Conservation (phyloP, 2,329 filamentous ascomycete species). For the Whalleya microplaca region DNA sequence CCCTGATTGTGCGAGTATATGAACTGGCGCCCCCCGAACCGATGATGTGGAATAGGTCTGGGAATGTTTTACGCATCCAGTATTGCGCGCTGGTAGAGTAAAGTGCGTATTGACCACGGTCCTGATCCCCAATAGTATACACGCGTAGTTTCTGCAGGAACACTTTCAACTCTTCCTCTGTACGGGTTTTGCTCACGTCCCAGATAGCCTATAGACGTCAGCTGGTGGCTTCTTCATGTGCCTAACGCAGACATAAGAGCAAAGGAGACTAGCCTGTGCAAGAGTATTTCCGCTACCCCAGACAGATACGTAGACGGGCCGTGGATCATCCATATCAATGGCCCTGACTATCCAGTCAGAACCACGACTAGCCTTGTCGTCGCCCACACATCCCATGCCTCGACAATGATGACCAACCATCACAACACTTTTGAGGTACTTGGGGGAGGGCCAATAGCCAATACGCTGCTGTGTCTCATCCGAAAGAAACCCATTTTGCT, state of each 20-base stretch:
- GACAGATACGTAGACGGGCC: background rate
- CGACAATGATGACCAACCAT: background rate
- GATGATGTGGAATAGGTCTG: background rate
- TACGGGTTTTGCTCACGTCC: background rate
- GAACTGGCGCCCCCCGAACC: background rate
- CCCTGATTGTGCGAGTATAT: background rate
- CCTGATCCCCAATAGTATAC: too few relatives aligned
- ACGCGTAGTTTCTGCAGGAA: too few relatives aligned
- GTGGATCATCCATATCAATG: background rate
- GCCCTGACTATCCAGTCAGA: background rate
- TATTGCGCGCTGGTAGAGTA: background rate
- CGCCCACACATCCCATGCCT: background rate
- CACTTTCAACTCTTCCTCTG: background rate
- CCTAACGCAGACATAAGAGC: too few relatives aligned
- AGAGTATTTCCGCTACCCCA: slow-evolving; percentile 2
- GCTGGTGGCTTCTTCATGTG: too few relatives aligned
- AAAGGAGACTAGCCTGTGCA: background rate
- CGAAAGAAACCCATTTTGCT: background rate
- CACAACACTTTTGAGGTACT: background rate
- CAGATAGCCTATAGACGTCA: background rate
- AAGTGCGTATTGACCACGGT: too few relatives aligned
- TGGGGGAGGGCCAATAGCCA: background rate
- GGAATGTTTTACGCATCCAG: background rate
- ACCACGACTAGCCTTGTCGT: background rate
- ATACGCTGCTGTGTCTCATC: background rate